Base-by-base conservation (phyloP, 225 moss, liverwort and hornwort genomes). In the Pseudoscleropodium purum region DNA sequence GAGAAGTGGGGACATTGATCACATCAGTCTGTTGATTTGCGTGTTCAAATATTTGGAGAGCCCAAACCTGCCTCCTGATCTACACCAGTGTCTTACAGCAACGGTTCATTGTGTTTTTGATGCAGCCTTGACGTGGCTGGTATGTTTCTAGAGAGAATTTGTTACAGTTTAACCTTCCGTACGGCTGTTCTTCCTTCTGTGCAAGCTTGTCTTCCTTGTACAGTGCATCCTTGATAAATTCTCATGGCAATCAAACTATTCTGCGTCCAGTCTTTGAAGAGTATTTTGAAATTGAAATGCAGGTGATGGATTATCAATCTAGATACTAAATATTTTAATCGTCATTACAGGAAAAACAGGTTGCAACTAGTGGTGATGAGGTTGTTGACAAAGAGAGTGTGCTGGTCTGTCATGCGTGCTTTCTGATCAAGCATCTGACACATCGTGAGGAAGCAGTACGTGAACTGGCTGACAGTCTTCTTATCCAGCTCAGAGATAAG, bases 31-130 rank as follows among this genome's bases (percentile, higher is more conserved):
- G 12, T 90, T 98, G 87, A 91, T 87, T 91, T 94, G 96, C 64
- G 91, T 87, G 73, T 96, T 98, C 81, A 95, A 96, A 91, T 98
- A 98, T 91, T 85, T 98, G 87, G 97, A 96, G 90, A 95, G 93
- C 69, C 96, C 96, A 45, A 93, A 88, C 90, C 86, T 98, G 88
- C 91, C 93, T 68, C 77, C 86, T 81, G 90, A 95, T 73, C 89
- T 98, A 75, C 90, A 93, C 86, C 97, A 96, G 79, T 98, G 94
- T 85, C 94, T 98, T 25, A 92, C 82, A 78, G 89, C 92, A 89
- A 90, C 89, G 60, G 92, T 86, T 67, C 90, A 83, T 82, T 89
- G 89, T 57, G 92, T 83, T 87, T 93, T 93, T 66, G 92, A 92
- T 89, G 93, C 95, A 86, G 90, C 95, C 84, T 89, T 96, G 92